Evolutionary conservation across 2,329 filamentous ascomycete genomes (phyloP), one percentile per base, ranked within the genome.

Genomic region (Orbilia oligospora): DNA sequence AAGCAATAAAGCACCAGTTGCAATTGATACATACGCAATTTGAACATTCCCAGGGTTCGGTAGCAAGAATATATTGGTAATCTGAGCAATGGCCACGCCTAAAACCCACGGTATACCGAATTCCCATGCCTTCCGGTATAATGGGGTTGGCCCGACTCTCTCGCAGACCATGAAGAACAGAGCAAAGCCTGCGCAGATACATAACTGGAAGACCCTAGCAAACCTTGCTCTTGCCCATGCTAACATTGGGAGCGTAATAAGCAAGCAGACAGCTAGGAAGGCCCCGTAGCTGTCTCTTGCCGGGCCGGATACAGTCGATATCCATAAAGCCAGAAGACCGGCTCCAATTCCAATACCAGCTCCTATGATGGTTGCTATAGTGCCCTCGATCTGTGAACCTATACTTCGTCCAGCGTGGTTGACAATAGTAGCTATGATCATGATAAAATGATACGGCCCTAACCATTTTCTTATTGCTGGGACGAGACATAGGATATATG

Each of bases 361-460:
- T 2, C 89, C 89, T 5, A 88, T 33, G n/a, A 86, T 87, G 4
- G 88, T 89, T 20, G 88, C 82, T 49, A 88, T 70, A 3, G 86
- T 83, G 1, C 89, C 89, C 81, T 90, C 89, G 22, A 90, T 82
- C 80, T 90, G 88, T 12, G 88, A 86, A 5, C 89, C 89, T 65
- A 90, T 81, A 0, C 87, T 87, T 44, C 89, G 85, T 22, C 87
- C 88, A 2, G 89, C 85, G 80, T 90, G 89, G 73, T 90, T 90
- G 53, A 90, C 81, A 20, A 90, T 86, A n/a, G 87, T 84, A 1
- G 88, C 90, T 58, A 90, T 82, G 3, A 85, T 86, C 85, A 89
- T 87, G 76, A 90, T 86, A 80, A 89, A 90, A 79, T 85, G 85
- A 80, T 89, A 88, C 16, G 83, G 85, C 1, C 89, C 89, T 3